phyloP scores from a whole-genome alignment of 345 rosid genomes.

The Eucalyptus pauciflora region DNA sequence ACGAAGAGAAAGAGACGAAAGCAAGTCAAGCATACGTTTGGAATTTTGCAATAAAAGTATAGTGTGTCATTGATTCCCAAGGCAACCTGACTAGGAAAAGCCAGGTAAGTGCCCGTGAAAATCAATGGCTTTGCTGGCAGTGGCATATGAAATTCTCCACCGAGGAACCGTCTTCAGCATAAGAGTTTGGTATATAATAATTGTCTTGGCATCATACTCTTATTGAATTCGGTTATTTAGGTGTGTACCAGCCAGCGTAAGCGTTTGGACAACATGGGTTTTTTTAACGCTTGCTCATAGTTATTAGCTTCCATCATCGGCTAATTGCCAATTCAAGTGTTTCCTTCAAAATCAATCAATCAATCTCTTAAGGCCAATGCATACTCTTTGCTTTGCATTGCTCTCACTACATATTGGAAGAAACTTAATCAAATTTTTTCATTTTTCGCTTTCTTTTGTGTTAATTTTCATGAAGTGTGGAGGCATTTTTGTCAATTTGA shows the following conservation, averaged over 20 bases:
- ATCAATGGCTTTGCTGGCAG: not conserved
- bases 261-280: not conserved
- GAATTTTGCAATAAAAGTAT: not conserved
- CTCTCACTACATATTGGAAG: not conserved
- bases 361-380: not conserved
- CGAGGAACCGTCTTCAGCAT: not conserved
- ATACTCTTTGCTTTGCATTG: not conserved
- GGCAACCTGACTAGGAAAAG: not conserved
- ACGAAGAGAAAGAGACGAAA: not conserved
- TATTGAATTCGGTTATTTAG: not conserved
- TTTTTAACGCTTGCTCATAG: fast-evolving
- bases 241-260: not conserved
- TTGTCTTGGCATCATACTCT: not conserved
- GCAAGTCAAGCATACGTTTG: not conserved
- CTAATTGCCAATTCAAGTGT: not conserved
- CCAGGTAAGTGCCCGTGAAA: not conserved
- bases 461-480: not conserved
- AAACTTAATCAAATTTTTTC: not conserved
- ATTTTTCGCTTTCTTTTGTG: not conserved
- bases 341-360: not conserved
- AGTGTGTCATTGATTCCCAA: not conserved
- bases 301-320: not conserved
- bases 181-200: not conserved
- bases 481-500: not conserved
- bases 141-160: not conserved